Base-by-base conservation (phyloP, 2,329 filamentous ascomycete species). In the Penicillium sp. region DNA sequence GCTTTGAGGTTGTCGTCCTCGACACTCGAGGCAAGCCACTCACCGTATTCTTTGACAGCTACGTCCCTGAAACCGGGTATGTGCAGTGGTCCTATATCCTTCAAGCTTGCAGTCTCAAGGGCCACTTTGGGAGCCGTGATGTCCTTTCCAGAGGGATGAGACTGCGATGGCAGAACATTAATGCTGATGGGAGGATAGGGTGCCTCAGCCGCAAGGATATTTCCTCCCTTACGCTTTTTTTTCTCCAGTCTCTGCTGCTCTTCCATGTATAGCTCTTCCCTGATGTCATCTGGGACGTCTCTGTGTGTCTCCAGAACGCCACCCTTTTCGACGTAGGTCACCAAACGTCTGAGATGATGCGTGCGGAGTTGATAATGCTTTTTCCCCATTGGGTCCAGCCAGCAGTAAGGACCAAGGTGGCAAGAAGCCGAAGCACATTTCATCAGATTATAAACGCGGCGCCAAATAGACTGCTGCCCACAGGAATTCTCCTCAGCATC, bases 41-140 rank as follows among this genome's bases (percentile, higher is more conserved):
- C 52, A 48, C 49, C 36, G 37, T 52, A 56, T 40, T 52, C 47
- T 47, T 49, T 56, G 39, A 54, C 42, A 40, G 54, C 54, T 18
- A 50, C 44, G 36, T 56, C 54, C 34, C 36, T 51, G 37, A 48
- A 47, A 9, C 54, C 47, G 27, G 47, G 49, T 27, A 52, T 52
- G 35, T 46, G 40, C 9, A 51, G 33, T 35, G 26, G 35, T 13
- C 39, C 36, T 25, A 43, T 25, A 45, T 33, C 33, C 34, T 35
- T 51, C 35, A 34, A 43, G 12, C 42, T 40, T 18, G 25, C n/a
- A 9, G 45, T 27, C 26, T 35, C 39, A 46, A 25, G 28, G 28
- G n/a, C n/a, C 38, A 39, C 7, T n/a, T 25, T 43, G 13, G 34
- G 3, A 28, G 36, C 25, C 37, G 39, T 32, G 18, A 45, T 41